Conservation (phyloP, 176 grass and related monocot genomes). For the Carex pumila region DNA sequence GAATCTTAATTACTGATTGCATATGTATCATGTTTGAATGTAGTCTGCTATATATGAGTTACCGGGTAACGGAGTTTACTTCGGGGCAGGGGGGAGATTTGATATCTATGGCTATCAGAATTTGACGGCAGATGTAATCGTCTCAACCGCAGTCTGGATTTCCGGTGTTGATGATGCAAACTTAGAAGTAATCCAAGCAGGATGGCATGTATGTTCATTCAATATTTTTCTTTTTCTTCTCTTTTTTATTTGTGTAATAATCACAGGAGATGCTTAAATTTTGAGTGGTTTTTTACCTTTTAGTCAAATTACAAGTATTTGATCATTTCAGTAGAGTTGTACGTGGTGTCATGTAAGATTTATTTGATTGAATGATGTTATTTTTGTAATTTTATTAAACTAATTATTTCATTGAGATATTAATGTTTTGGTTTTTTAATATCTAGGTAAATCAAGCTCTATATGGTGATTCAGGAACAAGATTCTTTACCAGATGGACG, state of each 20-base stretch:
- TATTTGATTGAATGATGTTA: too few species aligned
- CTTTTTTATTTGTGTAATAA: too few species aligned
- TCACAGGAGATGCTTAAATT: too few species aligned
- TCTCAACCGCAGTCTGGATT: conserved; percentile 2
- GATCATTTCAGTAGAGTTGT: too few species aligned
- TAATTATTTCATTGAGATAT: neutral
- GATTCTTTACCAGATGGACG: conserved; percentile 6
- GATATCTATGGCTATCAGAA: neutral
- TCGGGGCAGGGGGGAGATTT: neutral
- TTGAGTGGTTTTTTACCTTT: too few species aligned
- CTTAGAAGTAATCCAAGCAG: neutral
- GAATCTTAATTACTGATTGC: too few species aligned
- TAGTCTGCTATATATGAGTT: neutral
- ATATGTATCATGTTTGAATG: too few species aligned
- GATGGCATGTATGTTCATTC: neutral
- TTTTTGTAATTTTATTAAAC: neutral
- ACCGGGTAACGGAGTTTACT: neutral
- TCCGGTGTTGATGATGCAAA: neutral
- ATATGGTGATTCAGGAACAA: neutral
- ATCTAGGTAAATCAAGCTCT: conserved; percentile 6
- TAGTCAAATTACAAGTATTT: too few species aligned
- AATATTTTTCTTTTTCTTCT: neutral
- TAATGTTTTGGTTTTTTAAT: neutral
- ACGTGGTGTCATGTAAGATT: too few species aligned
- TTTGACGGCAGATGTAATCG: neutral